A percentile compares a stretch with the other conserved stretches of the same genome.
These are phyloP conservation scores for Kodamaea neixiangensis DNA, from an alignment of 805 yeast species.

Conservation along the genomic window DNA sequence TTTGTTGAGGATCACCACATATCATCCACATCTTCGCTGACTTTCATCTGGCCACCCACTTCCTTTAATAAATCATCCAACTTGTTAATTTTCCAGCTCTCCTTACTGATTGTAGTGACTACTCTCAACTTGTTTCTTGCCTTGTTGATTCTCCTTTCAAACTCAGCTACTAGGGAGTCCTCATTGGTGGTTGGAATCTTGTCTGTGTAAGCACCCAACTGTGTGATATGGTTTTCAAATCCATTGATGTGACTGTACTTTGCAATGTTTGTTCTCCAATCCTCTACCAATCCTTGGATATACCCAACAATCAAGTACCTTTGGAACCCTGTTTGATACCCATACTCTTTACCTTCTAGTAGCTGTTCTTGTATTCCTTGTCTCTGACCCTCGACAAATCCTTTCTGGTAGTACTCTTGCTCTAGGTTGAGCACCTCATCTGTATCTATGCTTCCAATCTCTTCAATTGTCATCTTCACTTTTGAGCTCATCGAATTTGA, in stretches of 20 bases:
- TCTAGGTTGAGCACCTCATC: slow-evolving; percentile 60
- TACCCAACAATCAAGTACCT: slow-evolving; percentile 71
- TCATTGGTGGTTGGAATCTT: slow-evolving; percentile 39
- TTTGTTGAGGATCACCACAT: no score
- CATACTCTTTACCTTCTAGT: slow-evolving; percentile 81
- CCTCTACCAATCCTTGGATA: slow-evolving; percentile 50
- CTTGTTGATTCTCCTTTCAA: slow-evolving; percentile 52
- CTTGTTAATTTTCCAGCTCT: slow-evolving; percentile 28
- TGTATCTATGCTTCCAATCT: slow-evolving; percentile 32
- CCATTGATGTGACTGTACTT: slow-evolving; percentile 18
- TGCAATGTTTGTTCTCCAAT: slow-evolving; percentile 29
- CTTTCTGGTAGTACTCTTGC: slow-evolving; percentile 61
- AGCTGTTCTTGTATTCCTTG: slow-evolving; percentile 61
- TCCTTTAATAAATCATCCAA: slow-evolving; percentile 36
- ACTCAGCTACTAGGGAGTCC: slow-evolving; percentile 55
- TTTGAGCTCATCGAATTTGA: neutral
- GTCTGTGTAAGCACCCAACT: slow-evolving; percentile 28
- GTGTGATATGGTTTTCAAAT: slow-evolving; percentile 24
- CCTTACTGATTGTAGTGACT: slow-evolving; percentile 38
- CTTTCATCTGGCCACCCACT: slow-evolving; percentile 40
- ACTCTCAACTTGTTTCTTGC: slow-evolving; percentile 65
- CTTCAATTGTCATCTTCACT: slow-evolving; percentile 1
- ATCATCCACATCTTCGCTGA: slow-evolving; percentile 40
- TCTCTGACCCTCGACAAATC: slow-evolving; percentile 68
- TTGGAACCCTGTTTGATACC: slow-evolving; percentile 78